These are phyloP conservation scores for Pestalotiopsis sp. DNA, from an alignment of 2,329 filamentous ascomycete species.

Conservation along the genomic window DNA sequence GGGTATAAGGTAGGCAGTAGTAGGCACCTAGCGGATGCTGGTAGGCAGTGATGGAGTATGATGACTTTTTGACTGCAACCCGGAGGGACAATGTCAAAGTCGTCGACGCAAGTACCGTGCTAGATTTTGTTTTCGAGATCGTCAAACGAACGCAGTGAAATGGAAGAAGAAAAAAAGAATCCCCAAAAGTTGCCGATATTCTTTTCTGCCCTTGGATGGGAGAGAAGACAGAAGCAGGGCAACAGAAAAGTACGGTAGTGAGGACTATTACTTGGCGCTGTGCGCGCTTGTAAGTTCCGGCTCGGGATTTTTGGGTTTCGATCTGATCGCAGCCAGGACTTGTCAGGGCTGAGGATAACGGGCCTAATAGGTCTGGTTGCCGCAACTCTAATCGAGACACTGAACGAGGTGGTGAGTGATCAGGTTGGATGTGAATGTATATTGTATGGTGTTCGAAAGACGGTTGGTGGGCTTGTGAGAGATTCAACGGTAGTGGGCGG, in stretches of 20 bases:
- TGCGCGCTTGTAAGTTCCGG: slow-evolving; percentile 6
- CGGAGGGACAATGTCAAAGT: not conserved
- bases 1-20: slow-evolving; percentile 1
- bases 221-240: not conserved
- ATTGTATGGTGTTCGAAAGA: not conserved
- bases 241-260: slow-evolving; percentile 1
- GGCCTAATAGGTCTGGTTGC: not conserved
- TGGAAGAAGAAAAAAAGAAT: not conserved
- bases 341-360: not conserved
- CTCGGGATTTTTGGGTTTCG: slow-evolving; percentile 2
- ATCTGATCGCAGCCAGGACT: not conserved
- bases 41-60: not conserved
- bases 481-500: not conserved
- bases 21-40: not conserved
- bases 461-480: not conserved
- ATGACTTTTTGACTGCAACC: not conserved
- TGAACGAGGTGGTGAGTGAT: not conserved
- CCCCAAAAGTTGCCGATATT: not conserved
- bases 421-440: not conserved
- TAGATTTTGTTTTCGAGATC: not conserved
- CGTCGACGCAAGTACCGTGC: not conserved
- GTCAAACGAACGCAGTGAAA: not conserved
- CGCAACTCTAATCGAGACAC: not conserved
- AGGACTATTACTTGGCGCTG: slow-evolving; percentile 6
- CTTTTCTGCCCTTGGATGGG: not conserved